These are phyloP conservation scores for Pestalotiopsis sp. DNA, from an alignment of 2,329 filamentous ascomycete species.

Conservation along the genomic window DNA sequence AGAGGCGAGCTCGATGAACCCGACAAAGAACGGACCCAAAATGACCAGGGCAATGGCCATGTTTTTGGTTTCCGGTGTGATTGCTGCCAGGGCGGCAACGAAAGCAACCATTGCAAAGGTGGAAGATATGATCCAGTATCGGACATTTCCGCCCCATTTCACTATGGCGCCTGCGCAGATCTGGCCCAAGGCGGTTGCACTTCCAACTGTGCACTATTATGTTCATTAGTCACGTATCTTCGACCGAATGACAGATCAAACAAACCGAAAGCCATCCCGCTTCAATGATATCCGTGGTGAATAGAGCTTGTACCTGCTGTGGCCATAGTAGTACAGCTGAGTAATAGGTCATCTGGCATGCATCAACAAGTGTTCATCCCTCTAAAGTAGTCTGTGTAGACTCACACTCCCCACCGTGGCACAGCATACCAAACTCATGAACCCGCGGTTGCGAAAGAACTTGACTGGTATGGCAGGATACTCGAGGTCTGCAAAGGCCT, in stretches of 20 bases:
- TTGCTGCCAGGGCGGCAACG: slow-evolving; percentile 35
- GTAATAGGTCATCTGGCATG: slow-evolving; percentile 33
- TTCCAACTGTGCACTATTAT: slow-evolving; percentile 34
- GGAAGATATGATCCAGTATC: slow-evolving; percentile 39
- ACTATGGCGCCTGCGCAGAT: slow-evolving; percentile 35
- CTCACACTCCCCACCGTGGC: slow-evolving; percentile 37
- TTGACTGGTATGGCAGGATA: slow-evolving; percentile 40
- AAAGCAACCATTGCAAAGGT: slow-evolving; percentile 40
- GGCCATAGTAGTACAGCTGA: slow-evolving; percentile 39
- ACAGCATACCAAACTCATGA: slow-evolving; percentile 37
- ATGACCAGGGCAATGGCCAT: slow-evolving; percentile 38
- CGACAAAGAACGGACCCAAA: slow-evolving; percentile 39
- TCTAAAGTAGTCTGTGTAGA: not conserved
- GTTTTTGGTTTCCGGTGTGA: slow-evolving; percentile 34
- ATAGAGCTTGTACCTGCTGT: slow-evolving; percentile 37
- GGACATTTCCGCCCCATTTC: slow-evolving; percentile 37
- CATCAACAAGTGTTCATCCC: slow-evolving; percentile 7
- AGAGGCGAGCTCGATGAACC: slow-evolving; percentile 38
- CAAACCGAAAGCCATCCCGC: slow-evolving; percentile 38
- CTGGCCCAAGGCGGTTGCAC: slow-evolving; percentile 37
- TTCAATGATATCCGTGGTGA: slow-evolving; percentile 37
- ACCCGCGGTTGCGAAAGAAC: slow-evolving; percentile 40
- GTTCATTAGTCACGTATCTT: not conserved
- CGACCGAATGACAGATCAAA: not conserved
- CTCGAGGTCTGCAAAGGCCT: slow-evolving; percentile 36